Conservation (phyloP, 2,329 filamentous ascomycete genomes). For the Alternaria infectoria region DNA sequence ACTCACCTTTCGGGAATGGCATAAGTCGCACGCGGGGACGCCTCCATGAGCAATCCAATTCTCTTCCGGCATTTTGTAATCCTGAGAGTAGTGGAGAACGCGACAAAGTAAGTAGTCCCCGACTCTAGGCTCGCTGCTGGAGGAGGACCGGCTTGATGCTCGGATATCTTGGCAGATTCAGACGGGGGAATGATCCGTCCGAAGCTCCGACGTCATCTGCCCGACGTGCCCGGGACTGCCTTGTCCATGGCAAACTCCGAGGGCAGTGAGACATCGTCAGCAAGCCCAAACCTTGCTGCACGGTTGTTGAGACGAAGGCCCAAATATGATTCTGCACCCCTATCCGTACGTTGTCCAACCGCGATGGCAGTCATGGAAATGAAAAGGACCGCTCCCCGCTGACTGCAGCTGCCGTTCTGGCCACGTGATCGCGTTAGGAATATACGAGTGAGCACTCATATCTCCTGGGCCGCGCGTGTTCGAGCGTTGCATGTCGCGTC, state of each 20-base stretch:
- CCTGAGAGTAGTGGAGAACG: background rate
- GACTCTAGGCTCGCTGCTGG: background rate
- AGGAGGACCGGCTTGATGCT: constrained; percentile 4
- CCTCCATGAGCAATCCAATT: constrained; percentile 41
- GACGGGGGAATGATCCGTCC: constrained; percentile 1
- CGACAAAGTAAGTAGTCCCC: background rate
- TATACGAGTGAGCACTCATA: background rate
- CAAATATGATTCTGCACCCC: background rate
- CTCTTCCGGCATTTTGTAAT: constrained; percentile 37
- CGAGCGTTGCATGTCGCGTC: background rate
- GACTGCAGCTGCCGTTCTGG: background rate
- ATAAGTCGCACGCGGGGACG: constrained; percentile 39
- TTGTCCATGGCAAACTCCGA: background rate
- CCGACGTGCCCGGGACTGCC: background rate
- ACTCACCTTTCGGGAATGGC: constrained; percentile 29
- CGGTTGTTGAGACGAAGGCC: background rate
- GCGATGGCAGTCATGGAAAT: background rate
- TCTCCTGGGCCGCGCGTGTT: background rate
- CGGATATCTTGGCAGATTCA: constrained; percentile 10
- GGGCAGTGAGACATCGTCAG: background rate
- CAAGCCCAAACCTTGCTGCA: background rate
- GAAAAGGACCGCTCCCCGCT: background rate
- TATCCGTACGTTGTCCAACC: background rate
- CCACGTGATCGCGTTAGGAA: background rate
- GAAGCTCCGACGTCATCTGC: constrained; percentile 2